phyloP scores from a whole-genome alignment of 805 yeast genomes.

The Saccharomycopsis javanensis region DNA sequence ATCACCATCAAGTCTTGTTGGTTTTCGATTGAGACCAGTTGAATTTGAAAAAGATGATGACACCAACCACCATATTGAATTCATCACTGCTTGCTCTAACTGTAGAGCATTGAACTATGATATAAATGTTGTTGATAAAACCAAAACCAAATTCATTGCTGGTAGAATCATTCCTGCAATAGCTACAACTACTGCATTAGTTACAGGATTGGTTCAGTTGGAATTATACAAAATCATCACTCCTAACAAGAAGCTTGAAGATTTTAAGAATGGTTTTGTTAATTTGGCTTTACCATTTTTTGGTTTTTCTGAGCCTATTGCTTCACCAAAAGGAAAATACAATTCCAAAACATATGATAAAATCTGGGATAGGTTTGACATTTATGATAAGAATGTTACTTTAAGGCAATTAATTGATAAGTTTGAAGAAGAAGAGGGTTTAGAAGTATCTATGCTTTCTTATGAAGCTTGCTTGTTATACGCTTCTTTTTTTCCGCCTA shows the following conservation, averaged over 20 bases:
- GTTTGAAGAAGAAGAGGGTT: constrained; percentile 74
- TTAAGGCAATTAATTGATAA: constrained; percentile 62
- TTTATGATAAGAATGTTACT: constrained; percentile 61
- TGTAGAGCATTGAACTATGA: constrained; percentile 88
- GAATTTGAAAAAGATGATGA: constrained; percentile 99
- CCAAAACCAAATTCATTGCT: constrained; percentile 92
- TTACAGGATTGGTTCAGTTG: constrained; percentile 86
- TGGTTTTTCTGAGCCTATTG: constrained; percentile 94
- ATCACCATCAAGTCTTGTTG: constrained; percentile 78
- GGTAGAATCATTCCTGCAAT: constrained; percentile 98
- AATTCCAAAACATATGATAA: constrained; percentile 71
- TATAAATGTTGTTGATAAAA: constrained; percentile 80
- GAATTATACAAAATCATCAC: constrained; percentile 88
- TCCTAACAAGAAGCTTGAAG: constrained; percentile 63
- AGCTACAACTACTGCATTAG: constrained; percentile 98
- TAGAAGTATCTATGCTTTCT: constrained; percentile 84
- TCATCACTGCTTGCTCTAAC: constrained; percentile 91
- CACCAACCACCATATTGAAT: constrained; percentile 90
- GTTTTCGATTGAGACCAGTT: constrained; percentile 77
- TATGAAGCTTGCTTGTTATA: constrained; percentile 82
- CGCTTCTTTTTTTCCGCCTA: constrained; percentile 90
- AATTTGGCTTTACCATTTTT: constrained; percentile 91
- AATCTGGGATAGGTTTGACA: constrained; percentile 92
- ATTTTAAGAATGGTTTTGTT: constrained; percentile 85
- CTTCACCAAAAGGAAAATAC: constrained; percentile 73